Percentiles rank a stretch among this genome's conserved stretches.
phyloP scores from a whole-genome alignment of 2,329 filamentous ascomycete genomes.

The Emmonsiellopsis sp. region DNA sequence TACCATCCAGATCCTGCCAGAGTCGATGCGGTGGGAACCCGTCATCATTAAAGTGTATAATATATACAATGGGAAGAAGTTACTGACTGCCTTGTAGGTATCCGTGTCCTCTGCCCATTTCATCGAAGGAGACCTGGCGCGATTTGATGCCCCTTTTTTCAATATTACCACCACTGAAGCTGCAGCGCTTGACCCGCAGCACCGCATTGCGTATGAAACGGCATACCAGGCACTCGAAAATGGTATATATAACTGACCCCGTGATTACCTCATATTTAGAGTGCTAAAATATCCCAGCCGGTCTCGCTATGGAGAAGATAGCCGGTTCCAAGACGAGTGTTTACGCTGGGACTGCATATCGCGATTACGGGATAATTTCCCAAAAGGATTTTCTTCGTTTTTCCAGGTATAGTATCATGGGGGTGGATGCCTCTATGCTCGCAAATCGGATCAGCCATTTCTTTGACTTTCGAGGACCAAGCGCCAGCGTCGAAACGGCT shows the following conservation, averaged over 20 bases:
- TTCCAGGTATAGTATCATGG: conserved; percentile 12
- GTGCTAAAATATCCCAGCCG: conserved; percentile 6
- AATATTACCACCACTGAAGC: conserved; percentile 10
- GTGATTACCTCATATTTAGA: not conserved
- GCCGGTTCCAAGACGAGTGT: conserved; percentile 7
- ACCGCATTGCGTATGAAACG: conserved; percentile 14
- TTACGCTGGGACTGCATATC: conserved; percentile 10
- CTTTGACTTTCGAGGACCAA: conserved; percentile 20
- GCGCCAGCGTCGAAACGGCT: conserved; percentile 20
- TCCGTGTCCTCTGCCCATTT: conserved; percentile 3
- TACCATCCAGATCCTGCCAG: conserved; percentile 15
- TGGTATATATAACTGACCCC: conserved; percentile 7
- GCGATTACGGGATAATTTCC: conserved; percentile 9
- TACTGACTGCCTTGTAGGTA: not conserved
- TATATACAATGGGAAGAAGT: not conserved
- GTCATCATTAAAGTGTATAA: not conserved
- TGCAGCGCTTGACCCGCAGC: conserved; percentile 16
- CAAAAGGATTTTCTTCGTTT: not conserved
- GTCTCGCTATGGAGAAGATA: conserved; percentile 9
- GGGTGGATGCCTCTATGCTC: conserved; percentile 15
- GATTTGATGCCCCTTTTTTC: conserved; percentile 15
- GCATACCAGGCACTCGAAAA: conserved; percentile 11
- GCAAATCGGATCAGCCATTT: conserved; percentile 22
- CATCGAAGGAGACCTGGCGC: conserved; percentile 8
- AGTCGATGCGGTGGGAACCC: conserved; percentile 7